Base-by-base conservation (phyloP, 495 filamentous ascomycete species). In the Penicillium steckii region DNA sequence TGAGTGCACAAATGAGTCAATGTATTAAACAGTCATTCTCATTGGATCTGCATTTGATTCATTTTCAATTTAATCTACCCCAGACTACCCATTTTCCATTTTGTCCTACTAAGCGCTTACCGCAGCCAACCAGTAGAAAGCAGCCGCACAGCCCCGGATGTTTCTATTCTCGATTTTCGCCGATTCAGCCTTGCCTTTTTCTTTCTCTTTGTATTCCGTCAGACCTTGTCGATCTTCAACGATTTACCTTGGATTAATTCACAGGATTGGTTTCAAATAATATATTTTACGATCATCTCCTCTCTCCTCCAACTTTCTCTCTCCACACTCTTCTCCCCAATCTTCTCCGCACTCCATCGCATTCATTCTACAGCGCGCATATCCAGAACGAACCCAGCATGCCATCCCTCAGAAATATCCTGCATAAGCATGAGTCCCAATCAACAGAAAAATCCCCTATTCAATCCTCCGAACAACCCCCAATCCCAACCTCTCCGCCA, bases 361-460 rank as follows among this genome's bases (percentile, higher is more conserved):
- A 44, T 33, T 40, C 44, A 43, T 30, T 35, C n/a, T 26, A 30
- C 42, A n/a, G n/a, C 8, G 8, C 25, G 48, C 15, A 53, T 15
- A 26, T n/a, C 17, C 53, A 8, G 25, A 18, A 41, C 24, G 47
- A 33, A n/a, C n/a, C 48, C 62, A 77, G 50, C 13, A 93, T 93
- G 90, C 80, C 86, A 26, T 66, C 61, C 3, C 68, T 93, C 49
- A 82, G 82, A 66, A 83, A 90, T 52, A 74, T 91, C 26, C 74
- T 93, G 47, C 87, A 85, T 70, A 91, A 87, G 72, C 86, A 86
- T 66, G 80, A 89, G 32, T 81, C 80, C 50, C 69, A 77, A 65
- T 15, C 45, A 8, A 74, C 30, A 60, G 64, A 51, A 62, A 66
- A 47, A 40, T 23, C 51, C 12, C 35, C 37, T 21, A 27, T 22